A percentile compares a stretch with the other conserved stretches of the same genome.
These are phyloP conservation scores for Sarocladium oryzae DNA, from an alignment of 2,329 filamentous ascomycete genomes.

Conservation along the genomic window DNA sequence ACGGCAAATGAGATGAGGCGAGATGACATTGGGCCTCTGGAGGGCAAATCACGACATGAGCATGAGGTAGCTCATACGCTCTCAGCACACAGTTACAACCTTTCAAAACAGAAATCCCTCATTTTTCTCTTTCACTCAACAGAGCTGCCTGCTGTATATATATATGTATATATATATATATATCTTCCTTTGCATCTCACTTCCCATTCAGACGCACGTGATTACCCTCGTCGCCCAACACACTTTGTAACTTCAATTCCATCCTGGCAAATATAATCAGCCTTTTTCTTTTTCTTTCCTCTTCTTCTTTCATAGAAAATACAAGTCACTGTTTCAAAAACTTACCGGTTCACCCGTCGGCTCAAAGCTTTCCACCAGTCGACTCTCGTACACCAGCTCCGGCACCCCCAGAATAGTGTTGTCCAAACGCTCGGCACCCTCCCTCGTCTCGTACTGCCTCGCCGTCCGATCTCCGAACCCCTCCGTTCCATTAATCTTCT, in stretches of 20 bases:
- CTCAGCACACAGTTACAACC: too few species aligned
- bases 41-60: too few species aligned
- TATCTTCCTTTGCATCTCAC: neutral
- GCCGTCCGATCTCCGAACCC: constrained; percentile 33
- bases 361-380: constrained; percentile 58
- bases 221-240: constrained; percentile 26
- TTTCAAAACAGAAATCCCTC: too few species aligned
- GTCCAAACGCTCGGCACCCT: constrained; percentile 13
- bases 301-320: too few species aligned
- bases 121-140: too few species aligned
- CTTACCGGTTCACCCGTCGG: constrained; percentile 60
- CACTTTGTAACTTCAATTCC: constrained; percentile 61
- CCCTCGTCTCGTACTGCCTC: constrained; percentile 4
- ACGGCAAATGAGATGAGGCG: too few species aligned
- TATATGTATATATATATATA: too few species aligned
- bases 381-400: constrained; percentile 58
- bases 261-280: constrained; percentile 42
- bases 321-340: constrained; percentile 11
- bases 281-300: too few species aligned
- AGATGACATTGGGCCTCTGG: too few species aligned
- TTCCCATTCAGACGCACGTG: neutral
- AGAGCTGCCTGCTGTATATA: too few species aligned
- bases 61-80: too few species aligned
- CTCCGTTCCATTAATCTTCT: constrained; percentile 27
- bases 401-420: constrained; percentile 47